Evolutionary conservation across 768 basidiomycete genomes (phyloP).

Genomic region (Tephrocybe rancida): DNA sequence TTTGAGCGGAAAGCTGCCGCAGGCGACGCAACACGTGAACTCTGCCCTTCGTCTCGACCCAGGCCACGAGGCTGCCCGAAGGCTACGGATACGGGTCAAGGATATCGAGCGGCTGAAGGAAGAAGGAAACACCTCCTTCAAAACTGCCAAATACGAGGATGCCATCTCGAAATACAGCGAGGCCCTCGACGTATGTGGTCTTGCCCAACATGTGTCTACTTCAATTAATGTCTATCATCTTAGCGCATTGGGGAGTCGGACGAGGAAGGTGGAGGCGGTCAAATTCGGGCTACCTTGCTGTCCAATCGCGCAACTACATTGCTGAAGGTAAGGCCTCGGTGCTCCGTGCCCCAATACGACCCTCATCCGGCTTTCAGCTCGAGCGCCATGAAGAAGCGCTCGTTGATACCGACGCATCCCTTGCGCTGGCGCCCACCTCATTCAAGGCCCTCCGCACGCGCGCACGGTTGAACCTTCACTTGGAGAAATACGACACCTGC

Average conservation of each 20-base stretch:
- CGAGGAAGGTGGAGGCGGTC: slow-evolving; percentile 79
- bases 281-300: slow-evolving; percentile 77
- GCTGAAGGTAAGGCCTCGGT: slow-evolving; percentile 54
- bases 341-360: slow-evolving; percentile 1
- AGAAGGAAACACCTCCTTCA: slow-evolving; percentile 82
- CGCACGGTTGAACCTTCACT: slow-evolving; percentile 73
- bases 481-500: slow-evolving; percentile 73
- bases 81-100: slow-evolving; percentile 76
- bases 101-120: slow-evolving; percentile 85
- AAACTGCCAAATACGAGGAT: slow-evolving; percentile 55
- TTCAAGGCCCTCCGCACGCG: slow-evolving; percentile 90
- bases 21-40: slow-evolving; percentile 69
- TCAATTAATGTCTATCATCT: neutral
- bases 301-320: slow-evolving; percentile 86
- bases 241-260: slow-evolving; percentile 67
- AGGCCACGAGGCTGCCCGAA: slow-evolving; percentile 68
- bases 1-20: slow-evolving; percentile 67
- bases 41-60: slow-evolving; percentile 81
- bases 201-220: neutral
- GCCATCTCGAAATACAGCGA: slow-evolving; percentile 73
- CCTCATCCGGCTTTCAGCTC: slow-evolving; percentile 43
- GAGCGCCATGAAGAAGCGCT: slow-evolving; percentile 70
- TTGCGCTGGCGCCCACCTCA: slow-evolving; percentile 60
- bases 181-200: slow-evolving; percentile 59
- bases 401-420: slow-evolving; percentile 67